Conservation (phyloP, 176 grass and related monocot species). For the Elymus sibiricus region DNA sequence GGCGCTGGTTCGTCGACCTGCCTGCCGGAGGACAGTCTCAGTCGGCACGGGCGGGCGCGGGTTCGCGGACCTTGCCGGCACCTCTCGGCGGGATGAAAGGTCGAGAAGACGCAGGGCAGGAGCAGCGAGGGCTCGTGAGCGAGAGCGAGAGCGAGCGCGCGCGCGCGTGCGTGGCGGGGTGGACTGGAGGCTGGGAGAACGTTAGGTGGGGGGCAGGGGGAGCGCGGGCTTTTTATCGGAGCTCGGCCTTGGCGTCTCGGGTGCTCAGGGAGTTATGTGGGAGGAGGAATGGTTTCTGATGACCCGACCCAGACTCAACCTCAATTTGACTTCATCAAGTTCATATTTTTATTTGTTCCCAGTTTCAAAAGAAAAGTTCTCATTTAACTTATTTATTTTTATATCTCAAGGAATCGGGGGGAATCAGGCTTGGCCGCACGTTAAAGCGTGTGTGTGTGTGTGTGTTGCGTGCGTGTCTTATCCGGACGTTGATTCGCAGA, state of each 20-base stretch:
- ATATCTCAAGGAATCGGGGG: not conserved
- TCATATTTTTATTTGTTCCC: not conserved
- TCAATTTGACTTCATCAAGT: not conserved
- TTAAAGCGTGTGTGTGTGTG: not conserved
- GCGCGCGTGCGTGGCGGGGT: not conserved
- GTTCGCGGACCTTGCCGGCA: not conserved
- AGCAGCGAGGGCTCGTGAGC: not conserved
- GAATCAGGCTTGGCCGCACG: not conserved
- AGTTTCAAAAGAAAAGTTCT: not conserved
- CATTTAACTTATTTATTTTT: not conserved
- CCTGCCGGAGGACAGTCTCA: too few species aligned
- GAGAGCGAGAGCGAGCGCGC: too few species aligned
- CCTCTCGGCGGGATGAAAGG: not conserved
- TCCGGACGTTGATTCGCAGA: not conserved
- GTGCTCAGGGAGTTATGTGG: not conserved
- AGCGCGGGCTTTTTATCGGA: conserved; percentile 22
- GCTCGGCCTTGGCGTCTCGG: not conserved
- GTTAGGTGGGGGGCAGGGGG: conserved; percentile 7
- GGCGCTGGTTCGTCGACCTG: not conserved
- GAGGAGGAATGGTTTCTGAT: not conserved
- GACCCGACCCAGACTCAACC: not conserved
- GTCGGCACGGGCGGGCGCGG: too few species aligned
- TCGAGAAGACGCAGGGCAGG: not conserved
- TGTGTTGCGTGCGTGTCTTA: not conserved
- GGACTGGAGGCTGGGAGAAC: conserved; percentile 1